Conservation (phyloP, 352 stramenopile species). For the Pythium sukuiense region DNA sequence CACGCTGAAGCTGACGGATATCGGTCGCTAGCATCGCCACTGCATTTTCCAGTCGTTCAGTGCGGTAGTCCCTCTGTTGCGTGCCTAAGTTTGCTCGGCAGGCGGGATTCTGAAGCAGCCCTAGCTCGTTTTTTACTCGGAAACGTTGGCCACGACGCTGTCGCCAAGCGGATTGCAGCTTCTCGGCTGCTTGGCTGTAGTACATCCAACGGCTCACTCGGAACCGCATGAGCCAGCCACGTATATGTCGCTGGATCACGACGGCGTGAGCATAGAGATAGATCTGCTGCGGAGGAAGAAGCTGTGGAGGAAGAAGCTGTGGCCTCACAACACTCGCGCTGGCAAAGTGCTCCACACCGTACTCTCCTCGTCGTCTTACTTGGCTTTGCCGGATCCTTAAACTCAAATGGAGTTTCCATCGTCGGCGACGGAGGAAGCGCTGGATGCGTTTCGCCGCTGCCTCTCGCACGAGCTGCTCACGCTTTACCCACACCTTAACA, state of each 20-base stretch:
- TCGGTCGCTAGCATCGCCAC: constrained; percentile 28
- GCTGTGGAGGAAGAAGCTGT: no score
- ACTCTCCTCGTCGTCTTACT: constrained; percentile 19
- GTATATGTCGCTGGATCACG: constrained; percentile 27
- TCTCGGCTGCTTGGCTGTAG: constrained; percentile 11
- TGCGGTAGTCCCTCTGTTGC: constrained; percentile 1
- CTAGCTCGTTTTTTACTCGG: not conserved
- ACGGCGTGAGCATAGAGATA: constrained; percentile 15
- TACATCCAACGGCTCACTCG: constrained; percentile 24
- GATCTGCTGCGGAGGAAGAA: constrained; percentile 4
- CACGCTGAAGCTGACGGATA: constrained; percentile 45
- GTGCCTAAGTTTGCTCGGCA: not conserved
- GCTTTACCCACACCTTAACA: constrained; percentile 76
- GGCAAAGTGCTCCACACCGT: constrained; percentile 14
- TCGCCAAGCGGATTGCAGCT: constrained; percentile 28
- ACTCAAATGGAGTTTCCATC: constrained; percentile 4
- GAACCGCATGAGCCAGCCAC: constrained; percentile 26
- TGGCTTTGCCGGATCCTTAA: constrained; percentile 18
- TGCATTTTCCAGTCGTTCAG: constrained; percentile 3
- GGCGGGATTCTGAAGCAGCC: constrained; percentile 7
- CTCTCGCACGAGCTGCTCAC: constrained; percentile 58
- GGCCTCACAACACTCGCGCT: not conserved
- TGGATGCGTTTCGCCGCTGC: constrained; percentile 52
- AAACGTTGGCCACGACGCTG: not conserved
- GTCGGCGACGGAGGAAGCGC: constrained; percentile 28